Base-by-base conservation (phyloP, 2,329 filamentous ascomycete genomes). In the Clonostachys byssicola region DNA sequence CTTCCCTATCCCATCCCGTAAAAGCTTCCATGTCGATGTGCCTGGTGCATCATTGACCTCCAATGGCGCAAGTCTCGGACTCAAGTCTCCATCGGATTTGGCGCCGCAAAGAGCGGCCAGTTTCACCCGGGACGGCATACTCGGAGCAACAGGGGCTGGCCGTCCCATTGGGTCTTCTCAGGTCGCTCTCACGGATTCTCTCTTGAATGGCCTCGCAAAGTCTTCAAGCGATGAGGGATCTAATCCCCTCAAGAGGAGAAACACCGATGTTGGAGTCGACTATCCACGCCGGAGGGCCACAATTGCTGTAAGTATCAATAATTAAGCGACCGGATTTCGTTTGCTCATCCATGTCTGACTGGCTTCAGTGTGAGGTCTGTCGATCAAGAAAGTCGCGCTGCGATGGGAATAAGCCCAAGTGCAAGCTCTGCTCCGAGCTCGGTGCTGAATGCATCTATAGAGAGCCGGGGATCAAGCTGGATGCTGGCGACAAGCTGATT, bases 401-500 rank as follows among this genome's bases (percentile, higher is more conserved):
- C 64, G 87, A 91, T 62, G 88, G 88, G 46, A 86, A 79, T 10
- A 84, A 89, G 55, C 89, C 89, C 41, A 92, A 91, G 65, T 94
- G 89, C 70, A 87, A 89, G 64, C 81, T 94, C 35, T 94, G 89
- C 67, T 83, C 85, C 10, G 89, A 92, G 62, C 73, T 92, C 39
- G 87, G 88, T 47, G 89, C 88, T 41, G 87, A 92, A 52, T 94
- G 89, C 65, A 78, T 92, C 54, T 94, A 94, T 64, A 81, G 89
- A 52, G 89, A 94, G 62, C 89, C 89, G 7, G 88, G 88, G 4
- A 89, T 92, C 72, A 94, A 94, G 68, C 79, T 94, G 10, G 89
- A 94, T 62, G 88, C 88, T 35, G 89, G 89, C 54, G 89, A 92
- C 71, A 92, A 92, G 68, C 74, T 94, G 48, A 94, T 94, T 51